These are phyloP conservation scores for Rehmannia glutinosa DNA, from an alignment of 257 asterid genomes.

Conservation along the genomic window DNA sequence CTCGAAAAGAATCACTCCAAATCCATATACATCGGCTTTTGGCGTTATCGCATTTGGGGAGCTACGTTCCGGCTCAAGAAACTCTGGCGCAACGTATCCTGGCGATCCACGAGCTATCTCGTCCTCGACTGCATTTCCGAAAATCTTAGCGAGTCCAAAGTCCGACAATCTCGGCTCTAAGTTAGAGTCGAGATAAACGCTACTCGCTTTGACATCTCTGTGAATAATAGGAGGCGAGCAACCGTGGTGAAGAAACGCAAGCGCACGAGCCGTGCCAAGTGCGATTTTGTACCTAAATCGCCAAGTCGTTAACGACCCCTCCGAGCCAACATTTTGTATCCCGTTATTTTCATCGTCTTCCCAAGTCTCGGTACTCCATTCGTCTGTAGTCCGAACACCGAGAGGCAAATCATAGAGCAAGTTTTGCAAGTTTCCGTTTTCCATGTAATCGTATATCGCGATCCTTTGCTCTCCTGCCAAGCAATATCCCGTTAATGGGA, in stretches of 20 bases:
- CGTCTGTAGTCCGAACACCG: constrained; percentile 49
- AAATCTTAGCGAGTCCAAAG: constrained; percentile 65
- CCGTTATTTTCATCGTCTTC: constrained; percentile 54
- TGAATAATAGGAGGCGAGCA: constrained; percentile 77
- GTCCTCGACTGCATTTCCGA: constrained; percentile 53
- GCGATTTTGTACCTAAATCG: constrained; percentile 59
- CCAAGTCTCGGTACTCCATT: no score
- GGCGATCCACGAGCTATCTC: constrained; percentile 50
- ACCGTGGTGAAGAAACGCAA: constrained; percentile 82
- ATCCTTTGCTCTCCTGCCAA: constrained; percentile 82
- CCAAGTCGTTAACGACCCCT: constrained; percentile 51
- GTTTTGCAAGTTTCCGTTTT: constrained; percentile 71
- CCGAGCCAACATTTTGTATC: constrained; percentile 48
- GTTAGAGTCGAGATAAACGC: constrained; percentile 60
- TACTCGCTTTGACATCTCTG: constrained; percentile 72
- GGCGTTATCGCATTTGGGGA: constrained; percentile 51
- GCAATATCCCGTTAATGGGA: constrained; percentile 74
- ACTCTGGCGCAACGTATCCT: constrained; percentile 67
- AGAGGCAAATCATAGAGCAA: constrained; percentile 68
- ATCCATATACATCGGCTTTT: constrained; percentile 71
- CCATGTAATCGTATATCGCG: constrained; percentile 84
- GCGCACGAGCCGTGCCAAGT: constrained; percentile 74
- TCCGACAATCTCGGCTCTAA: constrained; percentile 69
- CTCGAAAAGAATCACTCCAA: constrained; percentile 71
- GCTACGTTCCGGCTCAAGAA: constrained; percentile 37